Evolutionary conservation across 441 rosid genomes (phyloP), one percentile per base, ranked within the genome.

Genomic region (Adansonia grandidieri): DNA sequence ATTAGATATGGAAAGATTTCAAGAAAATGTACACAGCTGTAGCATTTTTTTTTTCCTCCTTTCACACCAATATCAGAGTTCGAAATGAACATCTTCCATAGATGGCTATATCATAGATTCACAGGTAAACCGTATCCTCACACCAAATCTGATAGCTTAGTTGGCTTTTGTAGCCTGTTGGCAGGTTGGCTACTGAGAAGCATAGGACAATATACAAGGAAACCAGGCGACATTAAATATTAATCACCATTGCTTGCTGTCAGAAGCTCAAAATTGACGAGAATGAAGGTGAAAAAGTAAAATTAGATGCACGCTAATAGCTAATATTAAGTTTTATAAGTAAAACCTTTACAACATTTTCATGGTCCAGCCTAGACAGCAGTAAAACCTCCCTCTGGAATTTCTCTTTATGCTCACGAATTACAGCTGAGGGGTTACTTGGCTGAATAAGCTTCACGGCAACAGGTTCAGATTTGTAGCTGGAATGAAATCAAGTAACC

Each of bases 381-480:
- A 88, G n/a, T 24, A 79, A 9, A 76, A 92, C 92, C 80, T 92
- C 95, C 70, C 88, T 86, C 76, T 83, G 86, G 74, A 92, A 91
- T 19, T 61, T 84, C 78, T 78, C 79, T 78, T 88, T 90, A 56
- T 79, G 84, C 2, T 83, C 78, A 48, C 61, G 75, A 69, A 73
- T 80, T 32, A 79, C 84, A 73, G 79, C 81, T 53, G 82, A 65
- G 42, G 86, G 78, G 71, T 74, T 84, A 78, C 80, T 66, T 9
- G 91, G 93, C 74, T 84, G 88, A 44, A 91, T 62, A 10, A 89
- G 19, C 85, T 92, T 92, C 82, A 91, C 91, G 0, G 95, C 94
- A 78, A 91, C 93, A 7, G 81, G 80, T 57, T 50, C 9, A 8
- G 58, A 57, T 45, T 80, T 68, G 78, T 81, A 86, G 42, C 95